Percentiles rank a stretch among this genome's conserved stretches.
Evolutionary conservation across 2,329 filamentous ascomycete species (phyloP).

Genomic region (Falciphora oryzae): DNA sequence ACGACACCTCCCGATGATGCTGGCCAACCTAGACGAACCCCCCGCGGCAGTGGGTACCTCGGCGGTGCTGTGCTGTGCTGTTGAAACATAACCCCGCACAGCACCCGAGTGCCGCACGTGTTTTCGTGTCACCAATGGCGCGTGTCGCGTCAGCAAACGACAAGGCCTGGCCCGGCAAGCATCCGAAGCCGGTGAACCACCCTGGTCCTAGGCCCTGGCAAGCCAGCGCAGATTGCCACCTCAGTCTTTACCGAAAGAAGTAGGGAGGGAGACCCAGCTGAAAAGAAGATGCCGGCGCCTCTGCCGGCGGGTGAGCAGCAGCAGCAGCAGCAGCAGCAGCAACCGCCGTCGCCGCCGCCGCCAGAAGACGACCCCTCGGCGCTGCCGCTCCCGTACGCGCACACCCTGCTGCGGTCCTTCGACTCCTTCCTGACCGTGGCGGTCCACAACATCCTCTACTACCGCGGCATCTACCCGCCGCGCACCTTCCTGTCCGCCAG

Average conservation of each 20-base stretch:
- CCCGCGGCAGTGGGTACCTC: too few relatives aligned
- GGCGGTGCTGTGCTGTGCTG: too few relatives aligned
- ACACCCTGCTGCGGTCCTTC: conserved; percentile 61
- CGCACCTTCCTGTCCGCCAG: conserved; percentile 72
- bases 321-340: background rate
- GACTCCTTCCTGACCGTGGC: conserved; percentile 74
- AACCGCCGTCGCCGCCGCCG: too few relatives aligned
- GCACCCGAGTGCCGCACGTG: background rate
- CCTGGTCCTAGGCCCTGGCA: too few relatives aligned
- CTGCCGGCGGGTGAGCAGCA: too few relatives aligned
- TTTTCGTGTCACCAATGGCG: background rate
- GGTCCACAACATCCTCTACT: conserved; percentile 80
- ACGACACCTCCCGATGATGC: too few relatives aligned
- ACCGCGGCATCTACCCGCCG: conserved; percentile 72
- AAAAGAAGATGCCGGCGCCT: background rate
- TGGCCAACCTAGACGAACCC: too few relatives aligned
- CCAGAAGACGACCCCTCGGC: conserved; percentile 5
- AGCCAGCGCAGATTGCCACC: background rate
- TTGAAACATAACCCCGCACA: background rate
- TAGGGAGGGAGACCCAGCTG: too few relatives aligned
- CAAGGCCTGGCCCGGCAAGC: background rate
- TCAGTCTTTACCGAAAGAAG: background rate
- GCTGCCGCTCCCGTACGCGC: conserved; percentile 37
- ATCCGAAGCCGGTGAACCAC: background rate
- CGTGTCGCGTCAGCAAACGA: background rate